Percentiles rank a stretch among this genome's conserved stretches.
These are phyloP conservation scores for Pseudogymnoascus sp. DNA, from an alignment of 2,329 filamentous ascomycete species.

Conservation along the genomic window DNA sequence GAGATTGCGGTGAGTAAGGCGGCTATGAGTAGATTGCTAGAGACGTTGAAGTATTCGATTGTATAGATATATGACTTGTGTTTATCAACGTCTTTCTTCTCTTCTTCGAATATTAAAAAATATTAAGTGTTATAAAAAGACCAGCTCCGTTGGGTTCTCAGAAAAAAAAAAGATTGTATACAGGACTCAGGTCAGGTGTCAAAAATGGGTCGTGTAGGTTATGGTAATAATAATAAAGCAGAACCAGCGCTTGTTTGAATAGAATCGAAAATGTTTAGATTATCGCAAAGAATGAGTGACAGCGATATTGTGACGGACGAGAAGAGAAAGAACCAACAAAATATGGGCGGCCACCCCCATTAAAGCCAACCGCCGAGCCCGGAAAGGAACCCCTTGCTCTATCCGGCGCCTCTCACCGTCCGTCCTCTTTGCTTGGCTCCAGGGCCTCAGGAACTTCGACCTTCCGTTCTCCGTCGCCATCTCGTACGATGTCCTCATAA, in stretches of 20 bases:
- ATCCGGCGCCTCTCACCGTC: not conserved
- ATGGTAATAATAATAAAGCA: constrained; percentile 2
- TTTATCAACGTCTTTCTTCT: not conserved
- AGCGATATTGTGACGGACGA: constrained; percentile 10
- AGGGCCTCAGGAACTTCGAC: not conserved
- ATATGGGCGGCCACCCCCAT: not conserved
- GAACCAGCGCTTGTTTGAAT: constrained; percentile 9
- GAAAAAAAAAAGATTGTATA: constrained; percentile 4
- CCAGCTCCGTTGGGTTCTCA: constrained; percentile 1
- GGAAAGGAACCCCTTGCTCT: not conserved
- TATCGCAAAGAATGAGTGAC: constrained; percentile 13
- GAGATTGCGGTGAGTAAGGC: not conserved
- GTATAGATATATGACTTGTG: not conserved
- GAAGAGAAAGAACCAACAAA: constrained; percentile 16
- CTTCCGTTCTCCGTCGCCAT: not conserved
- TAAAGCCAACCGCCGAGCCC: constrained; percentile 1
- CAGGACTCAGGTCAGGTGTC: not conserved
- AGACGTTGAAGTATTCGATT: constrained; percentile 12
- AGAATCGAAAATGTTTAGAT: constrained; percentile 8
- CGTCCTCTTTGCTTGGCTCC: not conserved
- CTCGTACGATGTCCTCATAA: not conserved
- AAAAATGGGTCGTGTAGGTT: constrained; percentile 2
- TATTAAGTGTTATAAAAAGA: constrained; percentile 2
- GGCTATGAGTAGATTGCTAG: constrained; percentile 15
- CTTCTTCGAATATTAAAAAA: constrained; percentile 4